Conservation (phyloP, 257 asterid genomes). For the Solanum lycopersicoides region DNA sequence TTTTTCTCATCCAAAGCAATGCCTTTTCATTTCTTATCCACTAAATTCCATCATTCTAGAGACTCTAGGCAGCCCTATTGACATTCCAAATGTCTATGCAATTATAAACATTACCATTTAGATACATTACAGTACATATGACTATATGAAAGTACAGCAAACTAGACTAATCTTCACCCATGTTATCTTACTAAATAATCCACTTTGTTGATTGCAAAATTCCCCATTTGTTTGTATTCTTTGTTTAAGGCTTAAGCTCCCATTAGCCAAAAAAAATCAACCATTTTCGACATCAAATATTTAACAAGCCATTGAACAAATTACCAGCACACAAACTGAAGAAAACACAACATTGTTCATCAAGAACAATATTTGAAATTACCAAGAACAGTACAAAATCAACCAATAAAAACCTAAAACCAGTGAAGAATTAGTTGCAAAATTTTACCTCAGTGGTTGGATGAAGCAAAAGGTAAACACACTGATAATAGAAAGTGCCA, state of each 20-base stretch:
- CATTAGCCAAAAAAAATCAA: not conserved
- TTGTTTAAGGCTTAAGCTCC: no score
- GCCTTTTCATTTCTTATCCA: not conserved
- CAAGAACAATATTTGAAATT: not conserved
- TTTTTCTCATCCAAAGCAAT: not conserved
- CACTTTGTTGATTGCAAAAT: not conserved
- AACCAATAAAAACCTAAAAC: not conserved
- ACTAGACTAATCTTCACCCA: not conserved
- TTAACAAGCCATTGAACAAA: not conserved
- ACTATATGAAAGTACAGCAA: not conserved
- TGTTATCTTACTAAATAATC: not conserved
- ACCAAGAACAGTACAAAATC: not conserved
- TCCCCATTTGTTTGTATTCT: not conserved
- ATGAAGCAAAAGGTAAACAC: slow-evolving; percentile 65
- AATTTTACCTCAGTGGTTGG: slow-evolving; percentile 59
- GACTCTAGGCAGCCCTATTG: not conserved
- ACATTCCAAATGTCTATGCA: not conserved
- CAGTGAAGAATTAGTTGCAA: not conserved
- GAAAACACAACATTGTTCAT: not conserved
- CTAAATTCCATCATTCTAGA: not conserved
- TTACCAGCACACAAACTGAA: not conserved
- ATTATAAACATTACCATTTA: not conserved
- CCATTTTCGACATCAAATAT: not conserved
- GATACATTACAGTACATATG: not conserved
- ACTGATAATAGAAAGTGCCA: slow-evolving; percentile 79